Conservation (phyloP, 2,329 filamentous ascomycete genomes). For the Xylaria sp. region DNA sequence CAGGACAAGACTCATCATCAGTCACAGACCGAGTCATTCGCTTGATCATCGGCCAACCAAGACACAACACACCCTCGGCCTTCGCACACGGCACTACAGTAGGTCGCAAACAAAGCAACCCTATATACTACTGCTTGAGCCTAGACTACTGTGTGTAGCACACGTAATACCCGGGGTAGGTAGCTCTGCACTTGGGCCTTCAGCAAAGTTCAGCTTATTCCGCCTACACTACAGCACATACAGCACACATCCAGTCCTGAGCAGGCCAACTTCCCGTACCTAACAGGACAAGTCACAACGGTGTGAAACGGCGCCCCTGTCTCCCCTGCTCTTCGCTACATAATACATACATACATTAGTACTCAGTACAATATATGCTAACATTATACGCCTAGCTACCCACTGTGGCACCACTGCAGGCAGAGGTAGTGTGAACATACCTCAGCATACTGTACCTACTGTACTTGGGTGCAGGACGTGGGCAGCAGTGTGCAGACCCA, state of each 20-base stretch:
- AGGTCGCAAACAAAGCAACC: background rate
- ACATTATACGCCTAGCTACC: too few species aligned
- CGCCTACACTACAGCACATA: background rate
- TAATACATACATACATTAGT: background rate
- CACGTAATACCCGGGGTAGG: background rate
- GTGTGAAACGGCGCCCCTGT: slow-evolving; percentile 5
- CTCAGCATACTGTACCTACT: background rate
- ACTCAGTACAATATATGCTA: background rate
- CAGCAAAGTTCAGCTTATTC: slow-evolving; percentile 18
- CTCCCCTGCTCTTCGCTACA: background rate
- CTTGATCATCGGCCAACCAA: slow-evolving; percentile 42
- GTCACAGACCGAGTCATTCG: slow-evolving; percentile 42
- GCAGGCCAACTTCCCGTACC: too few species aligned
- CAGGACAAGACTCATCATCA: slow-evolving; percentile 16
- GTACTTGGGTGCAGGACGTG: too few species aligned
- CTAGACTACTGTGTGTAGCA: background rate
- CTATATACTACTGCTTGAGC: background rate
- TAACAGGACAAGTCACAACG: slow-evolving; percentile 17
- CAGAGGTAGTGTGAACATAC: too few species aligned
- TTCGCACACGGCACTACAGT: background rate
- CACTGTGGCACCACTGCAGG: too few species aligned
- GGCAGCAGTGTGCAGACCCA: background rate
- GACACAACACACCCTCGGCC: slow-evolving; percentile 4
- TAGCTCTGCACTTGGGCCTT: background rate
- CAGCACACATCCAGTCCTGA: too few species aligned